phyloP scores from a whole-genome alignment of 371 early-diverging fungal species.

The Dichotomocladium elegans region DNA sequence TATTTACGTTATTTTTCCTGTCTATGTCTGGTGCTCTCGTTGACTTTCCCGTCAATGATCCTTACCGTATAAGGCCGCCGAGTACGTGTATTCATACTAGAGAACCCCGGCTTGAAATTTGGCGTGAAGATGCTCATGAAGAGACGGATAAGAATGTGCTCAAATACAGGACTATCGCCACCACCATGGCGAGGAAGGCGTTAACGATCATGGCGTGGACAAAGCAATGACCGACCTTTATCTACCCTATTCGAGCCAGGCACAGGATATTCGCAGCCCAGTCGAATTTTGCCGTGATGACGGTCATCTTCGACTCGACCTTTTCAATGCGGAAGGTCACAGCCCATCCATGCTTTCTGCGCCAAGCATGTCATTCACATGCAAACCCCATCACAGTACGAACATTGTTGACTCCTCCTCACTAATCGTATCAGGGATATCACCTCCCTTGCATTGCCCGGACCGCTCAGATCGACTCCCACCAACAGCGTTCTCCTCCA shows the following conservation, averaged over 20 bases:
- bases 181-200: neutral
- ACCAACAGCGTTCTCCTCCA: neutral
- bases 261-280: constrained; percentile 8
- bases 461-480: neutral
- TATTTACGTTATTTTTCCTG: too few relatives aligned
- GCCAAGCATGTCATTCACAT: neutral
- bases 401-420: too few relatives aligned
- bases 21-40: too few relatives aligned
- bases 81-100: too few relatives aligned
- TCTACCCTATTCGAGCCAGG: constrained; percentile 30
- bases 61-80: neutral
- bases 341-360: constrained; percentile 5
- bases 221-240: constrained; percentile 13
- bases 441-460: too few relatives aligned
- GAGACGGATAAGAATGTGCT: too few relatives aligned
- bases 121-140: too few relatives aligned
- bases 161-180: neutral
- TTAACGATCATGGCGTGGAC: neutral
- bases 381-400: too few relatives aligned
- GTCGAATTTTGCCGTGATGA: neutral
- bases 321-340: neutral
- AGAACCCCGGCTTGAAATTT: too few relatives aligned
- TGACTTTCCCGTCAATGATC: neutral
- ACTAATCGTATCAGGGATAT: too few relatives aligned
- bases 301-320: neutral